Evolutionary conservation across 768 basidiomycete species (phyloP).

Genomic region (Lactifluus hygrophoroides): DNA sequence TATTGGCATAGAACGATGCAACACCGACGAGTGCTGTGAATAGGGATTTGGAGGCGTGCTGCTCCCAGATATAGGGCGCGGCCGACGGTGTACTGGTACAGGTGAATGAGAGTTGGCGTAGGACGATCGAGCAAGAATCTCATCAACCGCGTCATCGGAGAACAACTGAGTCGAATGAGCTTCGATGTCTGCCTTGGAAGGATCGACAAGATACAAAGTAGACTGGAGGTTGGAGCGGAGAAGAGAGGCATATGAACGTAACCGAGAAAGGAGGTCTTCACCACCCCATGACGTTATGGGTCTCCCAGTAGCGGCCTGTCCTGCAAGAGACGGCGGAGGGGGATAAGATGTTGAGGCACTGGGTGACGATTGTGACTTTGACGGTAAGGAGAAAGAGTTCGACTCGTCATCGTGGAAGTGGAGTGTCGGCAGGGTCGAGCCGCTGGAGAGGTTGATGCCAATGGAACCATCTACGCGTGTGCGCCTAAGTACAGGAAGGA

Average conservation of each 20-base stretch:
- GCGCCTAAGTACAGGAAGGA: not conserved
- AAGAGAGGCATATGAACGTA: constrained; percentile 71
- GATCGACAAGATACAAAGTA: constrained; percentile 84
- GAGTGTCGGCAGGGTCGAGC: constrained; percentile 78
- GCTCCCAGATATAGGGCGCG: constrained; percentile 45
- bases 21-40: constrained; percentile 60
- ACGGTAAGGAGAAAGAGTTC: constrained; percentile 52
- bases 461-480: constrained; percentile 64
- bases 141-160: constrained; percentile 79
- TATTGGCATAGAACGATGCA: constrained; percentile 64
- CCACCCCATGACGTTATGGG: constrained; percentile 69
- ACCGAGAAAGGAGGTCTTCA: constrained; percentile 70
- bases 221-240: constrained; percentile 82
- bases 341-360: constrained; percentile 46
- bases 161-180: constrained; percentile 81
- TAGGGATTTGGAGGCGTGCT: constrained; percentile 42
- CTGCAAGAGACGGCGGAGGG: constrained; percentile 46
- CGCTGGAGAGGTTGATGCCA: constrained; percentile 80
- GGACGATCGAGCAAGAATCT: constrained; percentile 74
- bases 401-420: constrained; percentile 98
- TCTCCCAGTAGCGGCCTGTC: constrained; percentile 30
- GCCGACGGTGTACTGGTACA: constrained; percentile 74
- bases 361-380: constrained; percentile 34
- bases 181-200: constrained; percentile 87
- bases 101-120: constrained; percentile 72